These are phyloP conservation scores for Didymella sp. DNA, from an alignment of 2,329 filamentous ascomycete genomes.

Conservation along the genomic window DNA sequence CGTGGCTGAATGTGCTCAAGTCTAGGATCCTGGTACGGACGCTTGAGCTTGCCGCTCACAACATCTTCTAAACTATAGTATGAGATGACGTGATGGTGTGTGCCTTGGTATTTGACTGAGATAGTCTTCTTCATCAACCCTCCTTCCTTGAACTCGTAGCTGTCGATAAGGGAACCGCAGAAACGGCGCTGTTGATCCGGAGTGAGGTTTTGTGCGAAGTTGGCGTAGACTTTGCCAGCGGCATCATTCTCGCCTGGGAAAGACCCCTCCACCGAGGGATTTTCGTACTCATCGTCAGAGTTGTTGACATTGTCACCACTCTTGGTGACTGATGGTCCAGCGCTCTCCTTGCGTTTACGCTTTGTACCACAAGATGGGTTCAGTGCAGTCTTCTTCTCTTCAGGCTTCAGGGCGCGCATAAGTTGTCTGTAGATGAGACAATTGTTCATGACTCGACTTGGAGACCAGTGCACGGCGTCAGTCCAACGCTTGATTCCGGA, in stretches of 20 bases:
- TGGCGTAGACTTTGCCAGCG: conserved; percentile 45
- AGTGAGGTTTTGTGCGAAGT: conserved; percentile 50
- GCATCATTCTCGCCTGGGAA: conserved; percentile 35
- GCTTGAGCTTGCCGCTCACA: conserved; percentile 47
- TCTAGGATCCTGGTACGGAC: conserved; percentile 46
- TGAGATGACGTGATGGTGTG: conserved; percentile 84
- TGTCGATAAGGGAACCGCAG: conserved; percentile 86
- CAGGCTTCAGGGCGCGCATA: conserved; percentile 45
- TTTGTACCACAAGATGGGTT: conserved; percentile 48
- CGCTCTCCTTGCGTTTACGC: conserved; percentile 47
- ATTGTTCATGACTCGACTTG: conserved; percentile 83
- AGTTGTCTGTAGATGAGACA: conserved; percentile 87
- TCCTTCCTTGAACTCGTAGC: conserved; percentile 82
- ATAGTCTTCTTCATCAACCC: conserved; percentile 94
- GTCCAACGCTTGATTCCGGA: conserved; percentile 96
- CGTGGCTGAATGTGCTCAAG: conserved; percentile 45
- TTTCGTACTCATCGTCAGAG: conserved; percentile 47
- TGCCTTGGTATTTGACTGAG: conserved; percentile 75
- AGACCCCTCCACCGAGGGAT: conserved; percentile 30
- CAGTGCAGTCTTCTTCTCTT: conserved; percentile 47
- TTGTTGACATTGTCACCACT: conserved; percentile 40
- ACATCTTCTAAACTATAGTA: conserved; percentile 88
- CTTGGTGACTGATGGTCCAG: conserved; percentile 36
- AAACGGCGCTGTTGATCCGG: conserved; percentile 64
- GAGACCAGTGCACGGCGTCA: conserved; percentile 89